Conservation (phyloP, 805 yeast species). For the Kodamaea kakaduensis region DNA sequence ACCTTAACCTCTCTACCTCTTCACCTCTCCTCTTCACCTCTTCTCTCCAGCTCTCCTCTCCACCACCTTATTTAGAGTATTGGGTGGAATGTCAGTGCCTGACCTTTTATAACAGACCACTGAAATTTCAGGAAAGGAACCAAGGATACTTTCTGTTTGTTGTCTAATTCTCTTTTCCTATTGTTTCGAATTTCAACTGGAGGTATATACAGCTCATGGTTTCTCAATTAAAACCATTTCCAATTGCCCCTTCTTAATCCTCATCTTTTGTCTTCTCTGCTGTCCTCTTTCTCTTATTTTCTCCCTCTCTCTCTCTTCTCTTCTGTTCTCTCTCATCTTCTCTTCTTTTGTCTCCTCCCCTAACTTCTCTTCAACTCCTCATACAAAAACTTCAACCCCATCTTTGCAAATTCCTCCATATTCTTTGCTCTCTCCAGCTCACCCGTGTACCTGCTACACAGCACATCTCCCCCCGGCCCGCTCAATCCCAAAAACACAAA, state of each 20-base stretch:
- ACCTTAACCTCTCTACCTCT: too few relatives aligned
- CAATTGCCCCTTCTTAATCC: neutral
- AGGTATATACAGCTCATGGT: neutral
- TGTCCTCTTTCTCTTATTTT: neutral
- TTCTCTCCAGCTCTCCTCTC: too few relatives aligned
- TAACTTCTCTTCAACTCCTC: slow-evolving; percentile 36
- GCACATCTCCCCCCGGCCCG: slow-evolving; percentile 57
- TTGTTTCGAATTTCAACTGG: too few relatives aligned
- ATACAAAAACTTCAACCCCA: slow-evolving; percentile 60
- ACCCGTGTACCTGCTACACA: slow-evolving; percentile 46
- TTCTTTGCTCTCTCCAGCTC: slow-evolving; percentile 53
- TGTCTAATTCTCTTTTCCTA: too few relatives aligned
- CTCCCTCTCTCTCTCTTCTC: neutral
- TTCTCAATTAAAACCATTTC: neutral
- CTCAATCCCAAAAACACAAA: slow-evolving; percentile 67
- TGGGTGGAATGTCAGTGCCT: too few relatives aligned
- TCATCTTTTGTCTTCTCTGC: neutral
- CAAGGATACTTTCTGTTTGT: too few relatives aligned
- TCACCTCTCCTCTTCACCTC: too few relatives aligned
- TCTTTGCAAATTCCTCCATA: slow-evolving; percentile 71
- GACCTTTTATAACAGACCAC: too few relatives aligned
- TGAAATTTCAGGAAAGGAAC: too few relatives aligned
- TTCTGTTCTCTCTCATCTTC: neutral
- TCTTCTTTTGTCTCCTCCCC: neutral
- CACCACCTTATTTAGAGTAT: too few relatives aligned